Conservation (phyloP, 495 filamentous ascomycete species). For the Talaromyces borbonicus region DNA sequence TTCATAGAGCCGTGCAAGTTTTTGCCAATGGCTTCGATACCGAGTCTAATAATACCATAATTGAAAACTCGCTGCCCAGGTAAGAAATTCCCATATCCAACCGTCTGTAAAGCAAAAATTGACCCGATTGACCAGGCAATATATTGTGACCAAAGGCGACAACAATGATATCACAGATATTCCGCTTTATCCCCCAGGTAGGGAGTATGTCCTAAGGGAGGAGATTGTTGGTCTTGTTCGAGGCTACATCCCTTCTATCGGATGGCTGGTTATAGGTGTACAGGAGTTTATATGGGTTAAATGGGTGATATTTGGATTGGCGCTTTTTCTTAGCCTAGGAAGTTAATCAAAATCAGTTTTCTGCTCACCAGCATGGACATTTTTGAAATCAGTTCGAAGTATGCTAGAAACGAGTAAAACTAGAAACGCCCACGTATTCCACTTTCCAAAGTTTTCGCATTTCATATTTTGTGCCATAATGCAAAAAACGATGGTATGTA, state of each 20-base stretch:
- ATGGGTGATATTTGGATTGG: not conserved
- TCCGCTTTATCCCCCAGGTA: conserved; percentile 15
- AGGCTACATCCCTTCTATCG: conserved; percentile 15
- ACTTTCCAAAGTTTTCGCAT: too few species aligned
- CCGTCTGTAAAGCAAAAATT: not conserved
- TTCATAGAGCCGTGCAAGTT: conserved; percentile 20
- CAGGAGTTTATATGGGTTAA: not conserved
- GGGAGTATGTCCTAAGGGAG: conserved; percentile 10
- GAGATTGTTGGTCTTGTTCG: conserved; percentile 17
- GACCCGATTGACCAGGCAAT: conserved; percentile 9
- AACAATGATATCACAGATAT: conserved; percentile 19
- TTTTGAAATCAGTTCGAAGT: not conserved
- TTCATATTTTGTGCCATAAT: too few species aligned
- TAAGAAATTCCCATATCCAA: too few species aligned
- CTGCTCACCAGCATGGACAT: not conserved
- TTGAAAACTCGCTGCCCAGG: too few species aligned
- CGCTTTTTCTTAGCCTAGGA: not conserved
- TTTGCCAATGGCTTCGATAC: not conserved
- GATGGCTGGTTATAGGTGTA: conserved; percentile 9
- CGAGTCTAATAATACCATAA: not conserved
- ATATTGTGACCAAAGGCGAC: conserved; percentile 21
- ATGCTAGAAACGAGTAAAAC: too few species aligned
- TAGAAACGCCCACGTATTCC: too few species aligned
- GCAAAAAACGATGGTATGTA: too few species aligned
- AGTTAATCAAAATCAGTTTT: not conserved